Evolutionary conservation across 2,329 filamentous ascomycete genomes (phyloP).

Genomic region (Fusarium floridanum): DNA sequence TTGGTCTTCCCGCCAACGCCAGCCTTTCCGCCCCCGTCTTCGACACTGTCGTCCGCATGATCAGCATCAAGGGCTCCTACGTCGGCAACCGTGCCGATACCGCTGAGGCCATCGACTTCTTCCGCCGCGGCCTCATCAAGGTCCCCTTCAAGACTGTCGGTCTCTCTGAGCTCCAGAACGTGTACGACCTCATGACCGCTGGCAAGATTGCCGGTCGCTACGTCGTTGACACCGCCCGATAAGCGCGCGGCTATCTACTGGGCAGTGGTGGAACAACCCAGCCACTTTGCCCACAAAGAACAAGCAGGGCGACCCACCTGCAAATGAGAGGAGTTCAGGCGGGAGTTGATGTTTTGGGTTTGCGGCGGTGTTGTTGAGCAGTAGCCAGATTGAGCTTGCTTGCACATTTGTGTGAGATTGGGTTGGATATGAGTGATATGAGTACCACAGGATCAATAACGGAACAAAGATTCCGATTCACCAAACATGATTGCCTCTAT

Average conservation of each 20-base stretch:
- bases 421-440: slow-evolving; percentile 43
- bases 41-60: slow-evolving; percentile 88
- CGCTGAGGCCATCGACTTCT: slow-evolving; percentile 92
- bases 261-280: slow-evolving; percentile 24
- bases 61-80: slow-evolving; percentile 92
- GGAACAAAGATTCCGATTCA: slow-evolving; percentile 41
- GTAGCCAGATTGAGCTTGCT: slow-evolving; percentile 40
- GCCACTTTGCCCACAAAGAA: slow-evolving; percentile 11
- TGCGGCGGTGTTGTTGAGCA: slow-evolving; percentile 42
- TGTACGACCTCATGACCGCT: slow-evolving; percentile 82
- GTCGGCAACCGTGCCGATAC: slow-evolving; percentile 93
- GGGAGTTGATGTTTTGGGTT: slow-evolving; percentile 45
- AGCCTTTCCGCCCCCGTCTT: slow-evolving; percentile 88
- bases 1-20: slow-evolving; percentile 86
- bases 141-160: slow-evolving; percentile 88
- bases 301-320: slow-evolving; percentile 35
- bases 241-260: slow-evolving; percentile 46
- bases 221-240: slow-evolving; percentile 80
- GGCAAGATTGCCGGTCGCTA: slow-evolving; percentile 83
- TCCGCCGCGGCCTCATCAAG: slow-evolving; percentile 83
- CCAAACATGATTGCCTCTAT: neutral
- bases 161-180: slow-evolving; percentile 80
- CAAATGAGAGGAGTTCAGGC: slow-evolving; percentile 45
- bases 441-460: slow-evolving; percentile 44
- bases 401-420: slow-evolving; percentile 40